Evolutionary conservation across 202 grass and related monocot genomes (phyloP).

Genomic region (Digitaria exilis): DNA sequence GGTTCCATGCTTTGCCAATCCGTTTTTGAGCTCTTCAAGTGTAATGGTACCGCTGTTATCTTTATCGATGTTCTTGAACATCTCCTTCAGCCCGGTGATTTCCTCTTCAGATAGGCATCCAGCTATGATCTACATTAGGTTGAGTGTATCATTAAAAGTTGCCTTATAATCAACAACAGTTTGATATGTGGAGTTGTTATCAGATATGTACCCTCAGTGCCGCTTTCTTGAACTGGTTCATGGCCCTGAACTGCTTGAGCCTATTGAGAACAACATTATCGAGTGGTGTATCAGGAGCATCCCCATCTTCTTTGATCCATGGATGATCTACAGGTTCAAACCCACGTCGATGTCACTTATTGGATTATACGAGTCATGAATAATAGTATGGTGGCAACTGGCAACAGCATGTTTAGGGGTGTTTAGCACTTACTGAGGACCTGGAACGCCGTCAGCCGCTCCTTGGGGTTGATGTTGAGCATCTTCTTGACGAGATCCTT

Average conservation of each 20-base stretch:
- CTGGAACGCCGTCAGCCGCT: constrained; percentile 84
- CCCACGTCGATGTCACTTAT: too few relatives aligned
- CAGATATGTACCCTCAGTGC: constrained; percentile 55
- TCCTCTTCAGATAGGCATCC: constrained; percentile 87
- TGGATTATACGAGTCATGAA: too few relatives aligned
- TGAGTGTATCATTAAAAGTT: background rate
- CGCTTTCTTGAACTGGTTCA: constrained; percentile 90
- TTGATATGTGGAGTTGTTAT: background rate
- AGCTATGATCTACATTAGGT: constrained; percentile 58
- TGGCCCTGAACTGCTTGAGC: constrained; percentile 72
- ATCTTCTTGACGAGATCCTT: constrained; percentile 92
- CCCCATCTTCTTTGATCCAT: constrained; percentile 94
- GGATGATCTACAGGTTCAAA: constrained; percentile 57
- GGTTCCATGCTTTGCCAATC: constrained; percentile 65
- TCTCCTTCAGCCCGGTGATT: constrained; percentile 74
- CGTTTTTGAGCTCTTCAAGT: constrained; percentile 68
- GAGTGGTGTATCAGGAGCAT: constrained; percentile 70
- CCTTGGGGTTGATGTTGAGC: constrained; percentile 77
- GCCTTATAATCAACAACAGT: background rate
- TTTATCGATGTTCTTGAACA: constrained; percentile 88
- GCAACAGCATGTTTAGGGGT: too few relatives aligned
- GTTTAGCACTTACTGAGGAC: constrained; percentile 94
- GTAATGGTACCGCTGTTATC: constrained; percentile 80
- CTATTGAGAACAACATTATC: constrained; percentile 80
- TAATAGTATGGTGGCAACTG: too few relatives aligned